Base-by-base conservation (phyloP, 2,329 filamentous ascomycete species). In the Trichoderma sp. region DNA sequence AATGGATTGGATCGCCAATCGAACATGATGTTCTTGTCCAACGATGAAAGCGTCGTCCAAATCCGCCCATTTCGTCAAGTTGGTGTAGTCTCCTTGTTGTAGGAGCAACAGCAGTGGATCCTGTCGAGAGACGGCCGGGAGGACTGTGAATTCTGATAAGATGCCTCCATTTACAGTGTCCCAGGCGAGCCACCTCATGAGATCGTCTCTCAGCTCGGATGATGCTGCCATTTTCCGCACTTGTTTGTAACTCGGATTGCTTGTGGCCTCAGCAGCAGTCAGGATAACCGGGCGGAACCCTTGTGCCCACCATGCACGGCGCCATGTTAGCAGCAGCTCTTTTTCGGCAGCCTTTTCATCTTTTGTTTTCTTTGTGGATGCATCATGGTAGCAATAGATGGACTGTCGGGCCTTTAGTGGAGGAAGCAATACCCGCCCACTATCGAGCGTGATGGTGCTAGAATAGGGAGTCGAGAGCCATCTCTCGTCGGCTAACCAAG, bases 241-340 rank as follows among this genome's bases (percentile, higher is more conserved):
- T 64, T 89, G 83, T 71, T 89, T 84, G 76, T 94, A 97, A 22
- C 92, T 80, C 1, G 92, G 92, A 75, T 97, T 95, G 74, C 89
- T 89, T 83, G 90, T 91, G 19, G 94, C 93, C 76, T 98, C 94
- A 1, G 86, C 88, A 17, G 88, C 86, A 60, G 91, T 90, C 67
- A 98, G 80, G 48, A 98, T 91, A 8, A 95, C 84, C 0, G 95
- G 94, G 70, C 85, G 89, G 80, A 98, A 97, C 12, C 94, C 95
- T 74, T 96, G 89, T 0, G 94, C 93, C 92, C 93, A 98, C 93
- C 94, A 98, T 3, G 94, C 94, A 54, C 93, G 87, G 69, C 94
- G 87, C 95, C 95, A 98, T 64, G 92, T 90, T 67, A 97, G 82
- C 58, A 98, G 84, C 68, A 98, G 81, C 68, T 90, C 86, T 74